Conservation (phyloP, 805 yeast species). For the Lipomyces mesembrius region DNA sequence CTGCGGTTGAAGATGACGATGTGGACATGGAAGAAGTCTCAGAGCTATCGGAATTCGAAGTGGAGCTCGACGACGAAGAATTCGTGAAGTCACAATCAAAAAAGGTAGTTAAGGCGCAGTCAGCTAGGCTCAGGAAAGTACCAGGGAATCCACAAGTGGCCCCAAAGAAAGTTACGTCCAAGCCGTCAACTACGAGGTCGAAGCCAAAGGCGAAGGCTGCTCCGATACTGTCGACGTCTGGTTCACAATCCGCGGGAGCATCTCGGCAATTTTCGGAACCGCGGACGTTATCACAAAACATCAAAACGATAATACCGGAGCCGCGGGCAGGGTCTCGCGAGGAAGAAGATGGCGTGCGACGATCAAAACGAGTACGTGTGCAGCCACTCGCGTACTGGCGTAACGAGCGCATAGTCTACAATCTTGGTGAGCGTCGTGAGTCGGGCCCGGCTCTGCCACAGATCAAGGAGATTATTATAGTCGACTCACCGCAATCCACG, state of each 20-base stretch:
- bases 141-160: background rate
- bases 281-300: background rate
- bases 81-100: constrained; percentile 2
- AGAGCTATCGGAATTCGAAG: constrained; percentile 18
- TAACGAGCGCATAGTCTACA: constrained; percentile 73
- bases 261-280: background rate
- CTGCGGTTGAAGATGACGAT: constrained; percentile 16
- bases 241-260: background rate
- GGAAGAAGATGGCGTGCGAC: constrained; percentile 46
- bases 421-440: constrained; percentile 39
- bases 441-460: constrained; percentile 39
- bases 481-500: constrained; percentile 37
- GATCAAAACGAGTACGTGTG: constrained; percentile 68
- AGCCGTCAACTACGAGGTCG: background rate
- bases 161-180: background rate
- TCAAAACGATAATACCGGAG: background rate
- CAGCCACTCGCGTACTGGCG: constrained; percentile 84
- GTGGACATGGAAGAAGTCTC: constrained; percentile 8
- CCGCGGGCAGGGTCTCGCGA: background rate
- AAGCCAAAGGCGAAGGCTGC: background rate
- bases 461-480: constrained; percentile 41
- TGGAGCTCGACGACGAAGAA: constrained; percentile 18
- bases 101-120: background rate
- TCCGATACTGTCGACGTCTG: background rate
- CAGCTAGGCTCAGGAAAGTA: background rate